Evolutionary conservation across 768 basidiomycete species (phyloP).

Genomic region (Rossbeevera mucosa): DNA sequence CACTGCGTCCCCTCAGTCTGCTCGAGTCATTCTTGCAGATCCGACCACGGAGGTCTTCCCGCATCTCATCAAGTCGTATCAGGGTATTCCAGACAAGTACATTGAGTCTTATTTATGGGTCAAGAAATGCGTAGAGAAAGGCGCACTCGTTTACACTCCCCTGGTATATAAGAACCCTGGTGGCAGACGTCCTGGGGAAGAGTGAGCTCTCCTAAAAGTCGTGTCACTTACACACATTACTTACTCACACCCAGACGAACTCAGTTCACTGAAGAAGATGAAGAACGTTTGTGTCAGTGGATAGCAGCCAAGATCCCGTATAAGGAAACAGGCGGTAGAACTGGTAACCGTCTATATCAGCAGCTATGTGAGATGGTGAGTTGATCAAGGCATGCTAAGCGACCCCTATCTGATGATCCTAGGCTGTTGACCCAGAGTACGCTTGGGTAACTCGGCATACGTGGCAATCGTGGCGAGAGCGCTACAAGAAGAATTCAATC

Average conservation of each 20-base stretch:
- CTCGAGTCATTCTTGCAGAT: constrained; percentile 75
- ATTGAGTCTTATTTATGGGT: constrained; percentile 83
- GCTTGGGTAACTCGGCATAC: constrained; percentile 79
- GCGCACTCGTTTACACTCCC: constrained; percentile 62
- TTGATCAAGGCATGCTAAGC: not conserved
- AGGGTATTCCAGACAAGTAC: constrained; percentile 65
- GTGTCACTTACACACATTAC: not conserved
- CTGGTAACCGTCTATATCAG: constrained; percentile 78
- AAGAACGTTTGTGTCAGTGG: constrained; percentile 69
- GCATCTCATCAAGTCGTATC: constrained; percentile 67
- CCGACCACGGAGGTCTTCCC: constrained; percentile 74
- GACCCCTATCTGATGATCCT: constrained; percentile 2
- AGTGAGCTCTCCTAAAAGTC: constrained; percentile 41
- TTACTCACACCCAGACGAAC: constrained; percentile 49
- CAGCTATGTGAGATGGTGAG: constrained; percentile 71
- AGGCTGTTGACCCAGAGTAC: constrained; percentile 68
- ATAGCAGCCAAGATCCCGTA: constrained; percentile 81
- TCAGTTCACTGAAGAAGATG: constrained; percentile 74
- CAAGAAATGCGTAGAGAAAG: constrained; percentile 74
- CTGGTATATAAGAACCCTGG: constrained; percentile 82
- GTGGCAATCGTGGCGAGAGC: constrained; percentile 87
- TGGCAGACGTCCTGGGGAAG: constrained; percentile 75
- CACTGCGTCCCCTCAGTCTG: constrained; percentile 61
- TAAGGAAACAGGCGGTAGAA: constrained; percentile 76
- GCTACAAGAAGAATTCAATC: constrained; percentile 77